Evolutionary conservation across 2,329 filamentous ascomycete species (phyloP).

Genomic region (Huntiella abstrusa): DNA sequence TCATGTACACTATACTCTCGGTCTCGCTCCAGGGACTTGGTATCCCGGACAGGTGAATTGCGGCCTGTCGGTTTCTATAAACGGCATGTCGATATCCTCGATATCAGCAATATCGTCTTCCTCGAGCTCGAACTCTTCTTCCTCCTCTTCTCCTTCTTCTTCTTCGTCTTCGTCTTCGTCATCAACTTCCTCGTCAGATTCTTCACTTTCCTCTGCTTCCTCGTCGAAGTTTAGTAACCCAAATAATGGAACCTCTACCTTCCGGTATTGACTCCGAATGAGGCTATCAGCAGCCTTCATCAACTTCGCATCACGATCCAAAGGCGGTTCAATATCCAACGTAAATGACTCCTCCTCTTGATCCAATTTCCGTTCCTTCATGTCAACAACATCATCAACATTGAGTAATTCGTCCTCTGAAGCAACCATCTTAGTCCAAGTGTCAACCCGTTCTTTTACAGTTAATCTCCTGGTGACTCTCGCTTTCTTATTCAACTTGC

Average conservation of each 20-base stretch:
- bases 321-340: constrained; percentile 21
- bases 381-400: constrained; percentile 17
- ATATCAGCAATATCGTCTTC: neutral
- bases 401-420: constrained; percentile 4
- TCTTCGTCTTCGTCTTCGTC: constrained; percentile 12
- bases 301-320: constrained; percentile 25
- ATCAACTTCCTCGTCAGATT: constrained; percentile 13
- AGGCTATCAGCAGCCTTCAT: constrained; percentile 27
- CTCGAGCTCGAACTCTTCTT: constrained; percentile 13
- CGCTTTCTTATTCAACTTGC: constrained; percentile 14
- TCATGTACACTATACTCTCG: too few species aligned
- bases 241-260: constrained; percentile 27
- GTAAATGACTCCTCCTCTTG: constrained; percentile 23
- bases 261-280: constrained; percentile 28
- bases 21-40: too few species aligned
- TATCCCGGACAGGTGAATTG: too few species aligned
- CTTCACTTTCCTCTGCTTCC: constrained; percentile 24
- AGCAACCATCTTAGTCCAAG: constrained; percentile 13
- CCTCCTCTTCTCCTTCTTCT: constrained; percentile 15
- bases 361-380: constrained; percentile 21
- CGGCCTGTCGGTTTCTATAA: too few species aligned
- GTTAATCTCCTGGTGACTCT: neutral
- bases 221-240: constrained; percentile 26
- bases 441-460: neutral
- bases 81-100: neutral